These are phyloP conservation scores for Aegilops umbellulata DNA, from an alignment of 176 grass and related monocot genomes.

Conservation along the genomic window DNA sequence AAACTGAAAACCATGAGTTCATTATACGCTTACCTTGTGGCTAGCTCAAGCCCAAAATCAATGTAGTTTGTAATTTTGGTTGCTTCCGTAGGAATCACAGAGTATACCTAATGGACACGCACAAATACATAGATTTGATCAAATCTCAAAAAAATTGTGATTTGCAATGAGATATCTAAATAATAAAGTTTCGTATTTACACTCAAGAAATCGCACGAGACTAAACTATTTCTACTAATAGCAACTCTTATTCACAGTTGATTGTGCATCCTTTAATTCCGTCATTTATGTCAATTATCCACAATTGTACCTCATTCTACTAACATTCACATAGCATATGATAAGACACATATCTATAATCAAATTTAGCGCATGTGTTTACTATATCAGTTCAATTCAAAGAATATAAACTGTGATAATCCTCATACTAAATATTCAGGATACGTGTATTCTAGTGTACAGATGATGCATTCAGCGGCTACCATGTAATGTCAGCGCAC, in stretches of 20 bases:
- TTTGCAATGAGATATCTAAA: too few species aligned
- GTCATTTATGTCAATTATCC: background rate
- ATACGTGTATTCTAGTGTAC: background rate
- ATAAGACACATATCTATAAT: background rate
- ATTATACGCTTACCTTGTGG: conserved; percentile 51
- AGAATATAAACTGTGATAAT: background rate
- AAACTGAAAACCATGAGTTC: conserved; percentile 15
- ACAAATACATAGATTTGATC: background rate
- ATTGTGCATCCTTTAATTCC: background rate
- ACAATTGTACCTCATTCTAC: background rate
- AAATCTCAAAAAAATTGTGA: background rate
- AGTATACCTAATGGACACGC: conserved; percentile 6
- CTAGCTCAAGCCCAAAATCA: conserved; percentile 84
- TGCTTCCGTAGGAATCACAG: conserved; percentile 18
- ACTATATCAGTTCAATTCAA: background rate
- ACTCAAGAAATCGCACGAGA: background rate
- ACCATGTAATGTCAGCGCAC: background rate
- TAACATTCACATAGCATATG: background rate
- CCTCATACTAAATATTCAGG: background rate
- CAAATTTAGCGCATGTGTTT: background rate
- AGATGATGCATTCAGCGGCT: background rate
- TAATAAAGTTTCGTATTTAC: background rate
- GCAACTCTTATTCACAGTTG: background rate
- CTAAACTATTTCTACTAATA: background rate
- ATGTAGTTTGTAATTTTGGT: conserved; percentile 93